Percentiles rank a stretch among this genome's conserved stretches.
Evolutionary conservation across 78 protist species (phyloP).

Genomic region (Dictyostelium capitatum): DNA sequence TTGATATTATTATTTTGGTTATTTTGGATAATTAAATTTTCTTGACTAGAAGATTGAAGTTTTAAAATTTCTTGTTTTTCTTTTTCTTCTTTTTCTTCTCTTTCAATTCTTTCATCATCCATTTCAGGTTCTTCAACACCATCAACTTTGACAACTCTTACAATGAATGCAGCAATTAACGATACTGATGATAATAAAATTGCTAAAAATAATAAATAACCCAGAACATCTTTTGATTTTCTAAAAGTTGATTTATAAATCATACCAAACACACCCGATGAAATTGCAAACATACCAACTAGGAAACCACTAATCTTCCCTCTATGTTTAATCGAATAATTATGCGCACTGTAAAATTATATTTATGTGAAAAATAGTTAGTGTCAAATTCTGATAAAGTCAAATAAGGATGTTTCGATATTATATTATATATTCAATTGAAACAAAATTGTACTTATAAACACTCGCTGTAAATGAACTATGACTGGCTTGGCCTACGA

Average conservation of each 20-base stretch:
- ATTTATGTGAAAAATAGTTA: too few species aligned
- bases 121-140: constrained; percentile 5
- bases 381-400: too few species aligned
- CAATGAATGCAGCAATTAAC: constrained; percentile 36
- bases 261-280: constrained; percentile 58
- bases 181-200: constrained; percentile 16
- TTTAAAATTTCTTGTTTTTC: neutral
- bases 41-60: neutral
- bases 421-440: too few species aligned
- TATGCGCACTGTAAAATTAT: too few species aligned
- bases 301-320: constrained; percentile 57
- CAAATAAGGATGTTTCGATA: too few species aligned
- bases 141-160: constrained; percentile 28
- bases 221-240: constrained; percentile 25
- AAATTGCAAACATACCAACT: constrained; percentile 60
- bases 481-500: constrained; percentile 73
- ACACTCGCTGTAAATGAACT: too few species aligned
- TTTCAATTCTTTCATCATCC: neutral
- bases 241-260: constrained; percentile 57
- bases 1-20: neutral
- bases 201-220: constrained; percentile 50
- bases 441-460: too few species aligned
- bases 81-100: neutral
- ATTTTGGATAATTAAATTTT: neutral
- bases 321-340: constrained; percentile 55